Base-by-base conservation (phyloP, 345 rosid species). In the Eucalyptus coolabah region DNA sequence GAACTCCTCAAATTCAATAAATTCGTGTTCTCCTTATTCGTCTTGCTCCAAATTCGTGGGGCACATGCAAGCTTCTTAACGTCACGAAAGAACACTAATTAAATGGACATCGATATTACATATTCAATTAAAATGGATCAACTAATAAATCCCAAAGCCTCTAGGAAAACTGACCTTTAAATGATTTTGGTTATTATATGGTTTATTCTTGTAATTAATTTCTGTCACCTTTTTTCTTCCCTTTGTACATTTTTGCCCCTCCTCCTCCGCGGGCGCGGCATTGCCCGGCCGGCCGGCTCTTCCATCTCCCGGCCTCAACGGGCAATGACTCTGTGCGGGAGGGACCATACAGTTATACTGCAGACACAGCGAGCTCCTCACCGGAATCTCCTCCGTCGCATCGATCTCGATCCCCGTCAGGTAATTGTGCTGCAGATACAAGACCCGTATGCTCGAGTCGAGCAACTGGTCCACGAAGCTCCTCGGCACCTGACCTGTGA, bases 321-420 rank as follows among this genome's bases (percentile, higher is more conserved):
- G 99, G 95, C 99, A 98, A 7, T 96, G 93, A 63, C 98, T 92
- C 93, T 94, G 96, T 89, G 96, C 89, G 81, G 99, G 98, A 83
- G 96, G 95, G 49, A 97, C 98, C 99, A 97, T 97, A 51, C 99
- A 98, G 50, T 98, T 98, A 87, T 97, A 98, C 92, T 97, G 99
- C 88, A 95, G 89, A 90, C 99, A 98, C 92, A 98, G 88, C 28
- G 99, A 95, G 88, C 95, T 95, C 54, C 96, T 95, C 91, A 89
- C 44, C 32, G 99, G 99, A 83, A 97, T 96, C 86, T 94, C 93
- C 8, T 96, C 99, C 96, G 96, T 91, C 90, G 97, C 99, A 87
- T 92, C 96, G 14, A 98, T 97, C 92, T 93, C 91, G 11, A 98
- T 97, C 37, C 97, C 98, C 3, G 99, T 98, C 86, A 98, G 91